These are phyloP conservation scores for Apophysomyces ossiformis DNA, from an alignment of 371 early-diverging fungal species.

Conservation along the genomic window DNA sequence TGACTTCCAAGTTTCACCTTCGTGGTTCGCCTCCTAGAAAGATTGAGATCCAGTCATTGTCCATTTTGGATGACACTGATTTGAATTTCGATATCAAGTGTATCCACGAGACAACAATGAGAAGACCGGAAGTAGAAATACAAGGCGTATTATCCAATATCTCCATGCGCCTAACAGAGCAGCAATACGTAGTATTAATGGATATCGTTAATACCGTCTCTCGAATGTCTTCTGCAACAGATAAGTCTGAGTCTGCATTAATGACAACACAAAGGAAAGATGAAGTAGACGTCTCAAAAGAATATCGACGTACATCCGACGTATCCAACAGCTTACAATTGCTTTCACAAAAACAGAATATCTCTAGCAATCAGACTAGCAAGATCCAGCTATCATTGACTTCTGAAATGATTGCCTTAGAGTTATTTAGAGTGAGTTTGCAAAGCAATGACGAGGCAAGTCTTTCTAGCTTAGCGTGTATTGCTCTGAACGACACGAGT, in stretches of 20 bases:
- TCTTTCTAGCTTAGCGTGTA: conserved; percentile 32
- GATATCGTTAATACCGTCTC: conserved; percentile 63
- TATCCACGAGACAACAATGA: conserved; percentile 14
- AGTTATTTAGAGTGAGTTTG: conserved; percentile 30
- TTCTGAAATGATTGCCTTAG: conserved; percentile 37
- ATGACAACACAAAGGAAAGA: not conserved
- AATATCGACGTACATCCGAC: not conserved
- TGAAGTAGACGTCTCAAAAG: not conserved
- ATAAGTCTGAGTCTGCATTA: not conserved
- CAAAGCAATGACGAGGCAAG: conserved; percentile 8
- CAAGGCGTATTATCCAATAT: conserved; percentile 72
- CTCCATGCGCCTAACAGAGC: conserved; percentile 78
- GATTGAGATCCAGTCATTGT: conserved; percentile 59
- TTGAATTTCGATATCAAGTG: conserved; percentile 67
- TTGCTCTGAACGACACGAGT: conserved; percentile 60
- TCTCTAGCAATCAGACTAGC: not conserved
- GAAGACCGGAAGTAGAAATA: conserved; percentile 55
- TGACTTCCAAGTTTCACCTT: conserved; percentile 61
- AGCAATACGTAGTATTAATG: conserved; percentile 85
- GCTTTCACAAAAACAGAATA: not conserved
- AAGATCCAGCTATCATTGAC: conserved; percentile 12
- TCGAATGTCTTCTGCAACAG: conserved; percentile 29
- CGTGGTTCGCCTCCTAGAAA: conserved; percentile 28
- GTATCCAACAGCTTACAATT: not conserved
- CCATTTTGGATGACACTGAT: conserved; percentile 88